phyloP scores from a whole-genome alignment of 345 rosid genomes.

The Hevea brasiliensis region DNA sequence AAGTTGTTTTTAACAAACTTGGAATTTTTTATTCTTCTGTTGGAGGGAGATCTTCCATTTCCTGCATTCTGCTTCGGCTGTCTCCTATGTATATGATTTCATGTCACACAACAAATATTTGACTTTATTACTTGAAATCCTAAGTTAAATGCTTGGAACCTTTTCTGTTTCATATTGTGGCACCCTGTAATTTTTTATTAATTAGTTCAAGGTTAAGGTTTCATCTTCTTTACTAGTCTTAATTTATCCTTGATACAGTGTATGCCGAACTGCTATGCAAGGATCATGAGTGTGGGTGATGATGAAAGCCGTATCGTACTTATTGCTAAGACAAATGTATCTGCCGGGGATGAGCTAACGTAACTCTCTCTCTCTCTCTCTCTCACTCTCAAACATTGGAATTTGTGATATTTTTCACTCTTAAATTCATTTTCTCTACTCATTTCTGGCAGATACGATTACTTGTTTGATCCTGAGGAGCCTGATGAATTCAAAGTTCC shows the following conservation, averaged over 20 bases:
- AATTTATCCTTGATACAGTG: slow-evolving; percentile 47
- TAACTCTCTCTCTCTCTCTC: slow-evolving; percentile 37
- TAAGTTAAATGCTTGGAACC: neutral
- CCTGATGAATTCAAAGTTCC: slow-evolving; percentile 93
- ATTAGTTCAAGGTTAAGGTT: neutral
- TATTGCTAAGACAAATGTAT: slow-evolving; percentile 81
- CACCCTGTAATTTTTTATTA: neutral
- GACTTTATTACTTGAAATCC: neutral
- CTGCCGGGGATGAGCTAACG: slow-evolving; percentile 92
- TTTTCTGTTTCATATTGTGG: neutral
- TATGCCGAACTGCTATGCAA: slow-evolving; percentile 97
- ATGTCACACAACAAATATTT: neutral
- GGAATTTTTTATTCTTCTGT: neutral
- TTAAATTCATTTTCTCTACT: neutral
- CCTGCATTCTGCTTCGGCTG: neutral
- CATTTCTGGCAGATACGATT: slow-evolving; percentile 68
- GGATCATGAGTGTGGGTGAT: slow-evolving; percentile 97
- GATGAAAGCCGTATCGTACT: slow-evolving; percentile 92
- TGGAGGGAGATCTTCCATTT: too few relatives aligned
- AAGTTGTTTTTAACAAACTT: slow-evolving; percentile 21
- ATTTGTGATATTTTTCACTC: neutral
- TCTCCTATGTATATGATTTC: neutral
- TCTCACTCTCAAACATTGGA: neutral
- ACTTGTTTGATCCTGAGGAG: slow-evolving; percentile 96
- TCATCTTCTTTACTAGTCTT: neutral